Evolutionary conservation across 2,329 filamentous ascomycete species (phyloP).

Genomic region (Ophiocordyceps robertsii): DNA sequence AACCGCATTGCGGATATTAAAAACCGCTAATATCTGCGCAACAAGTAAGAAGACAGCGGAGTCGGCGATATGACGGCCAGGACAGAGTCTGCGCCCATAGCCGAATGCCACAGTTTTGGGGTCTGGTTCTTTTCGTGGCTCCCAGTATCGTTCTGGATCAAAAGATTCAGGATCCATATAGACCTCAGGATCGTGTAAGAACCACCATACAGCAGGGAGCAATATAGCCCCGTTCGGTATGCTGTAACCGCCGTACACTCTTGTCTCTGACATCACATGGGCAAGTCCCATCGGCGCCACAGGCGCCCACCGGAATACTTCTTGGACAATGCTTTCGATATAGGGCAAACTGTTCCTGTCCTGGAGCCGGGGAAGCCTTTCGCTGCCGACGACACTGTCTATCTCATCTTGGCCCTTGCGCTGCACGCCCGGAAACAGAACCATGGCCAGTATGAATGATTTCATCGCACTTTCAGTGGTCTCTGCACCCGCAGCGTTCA

Average conservation of each 20-base stretch:
- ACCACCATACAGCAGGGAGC: constrained; percentile 13
- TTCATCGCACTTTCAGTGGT: not conserved
- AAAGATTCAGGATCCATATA: constrained; percentile 33
- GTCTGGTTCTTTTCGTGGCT: constrained; percentile 13
- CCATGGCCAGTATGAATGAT: constrained; percentile 32
- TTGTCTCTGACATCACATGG: constrained; percentile 18
- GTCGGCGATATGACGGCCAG: constrained; percentile 18
- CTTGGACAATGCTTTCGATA: constrained; percentile 15
- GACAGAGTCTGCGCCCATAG: constrained; percentile 21
- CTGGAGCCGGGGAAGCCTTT: constrained; percentile 26
- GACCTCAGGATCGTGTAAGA: constrained; percentile 52
- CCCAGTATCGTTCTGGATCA: constrained; percentile 19
- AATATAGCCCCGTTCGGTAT: constrained; percentile 15
- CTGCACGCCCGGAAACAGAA: constrained; percentile 26
- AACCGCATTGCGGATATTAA: constrained; percentile 11
- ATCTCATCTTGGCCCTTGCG: constrained; percentile 25
- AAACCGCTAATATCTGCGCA: constrained; percentile 25
- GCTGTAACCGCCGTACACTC: too few species aligned
- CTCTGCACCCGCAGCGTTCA: constrained; percentile 6
- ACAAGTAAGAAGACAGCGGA: constrained; percentile 17
- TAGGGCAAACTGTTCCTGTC: constrained; percentile 33
- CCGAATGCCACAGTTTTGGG: constrained; percentile 16
- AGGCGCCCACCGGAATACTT: constrained; percentile 16
- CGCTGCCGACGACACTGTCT: constrained; percentile 25
- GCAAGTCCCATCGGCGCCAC: constrained; percentile 21